Conservation (phyloP, 257 asterid genomes). For the Asclepias syriaca region DNA sequence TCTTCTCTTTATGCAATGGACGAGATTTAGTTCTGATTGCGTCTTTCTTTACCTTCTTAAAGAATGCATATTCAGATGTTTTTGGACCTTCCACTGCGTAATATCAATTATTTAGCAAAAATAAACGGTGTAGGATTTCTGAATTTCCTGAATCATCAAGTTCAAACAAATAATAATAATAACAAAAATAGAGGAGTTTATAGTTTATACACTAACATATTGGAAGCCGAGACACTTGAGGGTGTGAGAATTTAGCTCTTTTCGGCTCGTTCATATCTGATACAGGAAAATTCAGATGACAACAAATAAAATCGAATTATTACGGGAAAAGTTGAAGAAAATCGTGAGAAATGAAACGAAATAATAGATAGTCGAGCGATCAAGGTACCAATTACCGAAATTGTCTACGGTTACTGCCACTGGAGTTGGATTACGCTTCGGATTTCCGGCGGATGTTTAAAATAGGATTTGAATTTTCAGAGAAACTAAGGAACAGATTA, state of each 20-base stretch:
- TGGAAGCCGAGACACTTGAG: constrained; percentile 25
- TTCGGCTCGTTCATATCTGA: constrained; percentile 43
- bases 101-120: not conserved
- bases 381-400: constrained; percentile 20
- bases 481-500: constrained; percentile 9
- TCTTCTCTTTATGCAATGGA: constrained; percentile 26
- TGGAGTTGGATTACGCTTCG: constrained; percentile 9
- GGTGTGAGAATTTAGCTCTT: constrained; percentile 43
- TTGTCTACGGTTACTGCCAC: constrained; percentile 15
- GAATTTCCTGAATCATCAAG: not conserved
- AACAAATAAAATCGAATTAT: not conserved
- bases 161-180: not conserved
- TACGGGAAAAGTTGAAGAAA: not conserved
- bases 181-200: not conserved
- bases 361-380: constrained; percentile 3
- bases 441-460: constrained; percentile 15
- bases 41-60: constrained; percentile 50
- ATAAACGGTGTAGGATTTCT: not conserved
- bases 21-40: constrained; percentile 21
- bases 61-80: constrained; percentile 80
- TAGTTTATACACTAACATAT: constrained; percentile 9
- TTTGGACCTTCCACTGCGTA: constrained; percentile 61
- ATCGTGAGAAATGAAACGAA: not conserved
- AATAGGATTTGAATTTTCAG: constrained; percentile 32
- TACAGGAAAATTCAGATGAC: constrained; percentile 2